Evolutionary conservation across 2,329 filamentous ascomycete genomes (phyloP).

Genomic region (Drechslerella coelobrocha): DNA sequence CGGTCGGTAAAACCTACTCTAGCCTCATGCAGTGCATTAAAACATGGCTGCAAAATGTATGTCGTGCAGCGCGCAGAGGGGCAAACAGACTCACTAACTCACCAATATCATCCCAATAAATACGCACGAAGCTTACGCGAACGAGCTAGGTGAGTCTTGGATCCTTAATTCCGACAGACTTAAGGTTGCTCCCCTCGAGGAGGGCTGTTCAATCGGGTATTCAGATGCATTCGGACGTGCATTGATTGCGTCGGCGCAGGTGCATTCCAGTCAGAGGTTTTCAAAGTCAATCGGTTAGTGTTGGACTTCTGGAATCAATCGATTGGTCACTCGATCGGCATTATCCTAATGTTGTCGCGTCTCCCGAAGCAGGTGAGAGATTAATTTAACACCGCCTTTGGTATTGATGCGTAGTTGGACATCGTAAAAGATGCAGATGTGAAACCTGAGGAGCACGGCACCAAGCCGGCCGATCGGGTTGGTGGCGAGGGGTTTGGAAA

Average conservation of each 20-base stretch:
- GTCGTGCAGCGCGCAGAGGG: background rate
- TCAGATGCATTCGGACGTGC: too few species aligned
- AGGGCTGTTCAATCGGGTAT: too few species aligned
- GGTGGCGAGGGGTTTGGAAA: slow-evolving; percentile 42
- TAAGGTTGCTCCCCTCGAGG: too few species aligned
- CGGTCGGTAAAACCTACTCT: slow-evolving; percentile 1
- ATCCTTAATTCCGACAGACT: too few species aligned
- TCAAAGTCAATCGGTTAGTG: background rate
- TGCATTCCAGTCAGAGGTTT: too few species aligned
- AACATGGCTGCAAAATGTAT: slow-evolving; percentile 4
- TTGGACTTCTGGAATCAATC: background rate
- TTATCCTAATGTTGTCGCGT: background rate
- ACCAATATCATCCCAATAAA: background rate
- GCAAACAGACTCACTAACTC: background rate
- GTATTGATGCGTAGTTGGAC: slow-evolving; percentile 1
- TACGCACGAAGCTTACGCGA: too few species aligned
- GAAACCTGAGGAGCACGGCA: slow-evolving; percentile 40
- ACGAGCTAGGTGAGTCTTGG: too few species aligned
- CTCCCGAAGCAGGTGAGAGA: background rate
- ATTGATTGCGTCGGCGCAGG: too few species aligned
- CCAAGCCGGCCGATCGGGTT: slow-evolving; percentile 17
- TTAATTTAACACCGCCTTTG: background rate
- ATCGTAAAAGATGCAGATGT: background rate
- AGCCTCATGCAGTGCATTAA: background rate
- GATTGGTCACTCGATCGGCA: background rate